These are phyloP conservation scores for Hymenoscyphus occultus DNA, from an alignment of 2,329 filamentous ascomycete species.

Conservation along the genomic window DNA sequence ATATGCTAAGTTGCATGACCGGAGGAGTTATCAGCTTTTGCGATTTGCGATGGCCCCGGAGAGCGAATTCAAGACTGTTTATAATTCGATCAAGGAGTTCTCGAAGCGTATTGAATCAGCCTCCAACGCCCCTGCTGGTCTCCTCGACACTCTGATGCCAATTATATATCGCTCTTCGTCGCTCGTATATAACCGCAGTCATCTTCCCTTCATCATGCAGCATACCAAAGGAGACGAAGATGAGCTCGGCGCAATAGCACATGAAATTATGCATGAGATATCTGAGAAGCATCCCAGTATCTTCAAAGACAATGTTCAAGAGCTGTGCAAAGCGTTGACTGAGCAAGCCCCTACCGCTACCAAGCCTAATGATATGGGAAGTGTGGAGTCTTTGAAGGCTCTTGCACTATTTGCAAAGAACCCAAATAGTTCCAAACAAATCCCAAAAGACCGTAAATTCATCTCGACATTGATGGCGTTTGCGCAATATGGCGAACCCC, in stretches of 20 bases:
- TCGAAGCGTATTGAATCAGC: constrained; percentile 74
- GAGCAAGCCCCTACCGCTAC: constrained; percentile 72
- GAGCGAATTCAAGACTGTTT: constrained; percentile 88
- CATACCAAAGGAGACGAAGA: constrained; percentile 81
- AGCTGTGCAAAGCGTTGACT: constrained; percentile 83
- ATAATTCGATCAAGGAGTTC: constrained; percentile 86
- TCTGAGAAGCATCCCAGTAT: constrained; percentile 85
- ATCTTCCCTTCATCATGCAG: constrained; percentile 86
- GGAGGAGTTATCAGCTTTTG: constrained; percentile 84
- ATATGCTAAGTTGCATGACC: constrained; percentile 88
- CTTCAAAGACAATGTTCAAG: constrained; percentile 88
- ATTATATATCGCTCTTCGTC: constrained; percentile 80
- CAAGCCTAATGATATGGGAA: constrained; percentile 64
- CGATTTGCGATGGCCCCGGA: constrained; percentile 80
- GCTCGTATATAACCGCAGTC: constrained; percentile 90
- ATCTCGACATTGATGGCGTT: constrained; percentile 78
- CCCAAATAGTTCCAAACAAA: constrained; percentile 66
- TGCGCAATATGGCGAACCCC: constrained; percentile 75
- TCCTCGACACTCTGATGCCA: constrained; percentile 77
- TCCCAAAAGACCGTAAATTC: constrained; percentile 79
- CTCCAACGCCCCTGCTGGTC: constrained; percentile 52
- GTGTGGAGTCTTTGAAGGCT: constrained; percentile 90
- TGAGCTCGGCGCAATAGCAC: constrained; percentile 72
- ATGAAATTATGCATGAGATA: constrained; percentile 88
- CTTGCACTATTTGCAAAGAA: constrained; percentile 88